phyloP scores from a whole-genome alignment of 2,329 filamentous ascomycete species.

The Diaporthe ampelina region DNA sequence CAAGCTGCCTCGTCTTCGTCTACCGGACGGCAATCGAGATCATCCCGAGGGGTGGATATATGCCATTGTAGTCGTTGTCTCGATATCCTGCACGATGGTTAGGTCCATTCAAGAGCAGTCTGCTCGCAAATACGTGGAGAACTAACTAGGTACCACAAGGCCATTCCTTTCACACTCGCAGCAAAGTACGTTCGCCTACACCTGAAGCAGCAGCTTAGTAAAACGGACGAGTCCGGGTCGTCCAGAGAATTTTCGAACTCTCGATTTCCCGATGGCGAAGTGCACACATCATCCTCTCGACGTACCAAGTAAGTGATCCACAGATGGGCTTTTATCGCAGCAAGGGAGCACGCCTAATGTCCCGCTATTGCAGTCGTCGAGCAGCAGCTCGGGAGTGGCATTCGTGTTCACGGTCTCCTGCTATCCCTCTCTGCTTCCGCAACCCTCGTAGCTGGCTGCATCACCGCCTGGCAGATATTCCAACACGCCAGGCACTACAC shows the following conservation, averaged over 20 bases:
- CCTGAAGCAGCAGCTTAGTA: background rate
- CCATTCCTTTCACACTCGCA: background rate
- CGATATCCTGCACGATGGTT: background rate
- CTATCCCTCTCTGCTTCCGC: background rate
- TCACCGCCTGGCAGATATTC: background rate
- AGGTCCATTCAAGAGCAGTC: background rate
- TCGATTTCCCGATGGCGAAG: background rate
- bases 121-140: background rate
- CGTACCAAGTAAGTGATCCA: background rate
- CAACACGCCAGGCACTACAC: conserved; percentile 1
- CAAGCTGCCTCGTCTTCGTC: background rate
- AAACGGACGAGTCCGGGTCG: background rate
- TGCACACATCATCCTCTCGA: background rate
- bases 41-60: background rate
- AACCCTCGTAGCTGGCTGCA: background rate
- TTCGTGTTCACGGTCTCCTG: background rate
- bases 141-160: background rate
- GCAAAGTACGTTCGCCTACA: background rate
- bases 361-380: background rate
- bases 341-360: background rate
- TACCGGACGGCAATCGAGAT: background rate
- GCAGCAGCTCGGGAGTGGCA: background rate
- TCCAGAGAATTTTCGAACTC: background rate
- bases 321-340: background rate
- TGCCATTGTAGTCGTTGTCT: background rate